Evolutionary conservation across 805 yeast species (phyloP), one percentile per base, ranked within the genome.

Genomic region (Zygosaccharomyces pseudorouxii): DNA sequence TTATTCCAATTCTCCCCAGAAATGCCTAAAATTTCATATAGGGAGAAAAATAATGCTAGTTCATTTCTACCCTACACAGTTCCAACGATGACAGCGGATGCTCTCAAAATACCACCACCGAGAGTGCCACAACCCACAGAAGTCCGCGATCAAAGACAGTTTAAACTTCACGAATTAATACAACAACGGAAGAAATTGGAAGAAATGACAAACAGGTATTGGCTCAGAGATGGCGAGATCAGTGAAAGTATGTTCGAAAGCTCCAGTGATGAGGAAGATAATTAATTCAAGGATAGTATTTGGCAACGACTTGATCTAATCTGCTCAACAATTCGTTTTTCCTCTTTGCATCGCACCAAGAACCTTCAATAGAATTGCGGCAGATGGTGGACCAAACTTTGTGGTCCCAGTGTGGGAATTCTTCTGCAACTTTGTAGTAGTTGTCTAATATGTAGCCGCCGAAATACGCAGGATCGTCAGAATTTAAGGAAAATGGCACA

Each of bases 361-460:
- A 82, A 35, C 92, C 90, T 19, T 74, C 67, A 54, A 86, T 84
- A 45, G 84, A 78, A 59, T 84, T 81, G 55, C 71, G 69, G 2
- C 87, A 88, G 55, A 86, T 79, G 46, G 58, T 64, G 42, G 72
- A 71, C 93, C 93, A 87, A 39, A 80, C 77, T 12, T 74, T 68
- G 48, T 75, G 60, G 40, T 76, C 70, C 68, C 87, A 81, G 4
- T 81, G 81, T 38, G 66, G 65, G 65, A 86, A 86, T 54, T 76
- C 73, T 46, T 78, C 72, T 53, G 85, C 86, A 25, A 85, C 86
- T 31, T 76, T 77, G 27, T 77, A 61, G 65, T 86, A 86, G 67
- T 86, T 86, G 61, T 86, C 92, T 55, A 86, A 69, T 55, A 86
- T 80, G 67, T 85, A 86, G n/a, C 89, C 92, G 42, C 92, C 92